Evolutionary conservation across 441 rosid species (phyloP).

Genomic region (Gossypium davidsonii): DNA sequence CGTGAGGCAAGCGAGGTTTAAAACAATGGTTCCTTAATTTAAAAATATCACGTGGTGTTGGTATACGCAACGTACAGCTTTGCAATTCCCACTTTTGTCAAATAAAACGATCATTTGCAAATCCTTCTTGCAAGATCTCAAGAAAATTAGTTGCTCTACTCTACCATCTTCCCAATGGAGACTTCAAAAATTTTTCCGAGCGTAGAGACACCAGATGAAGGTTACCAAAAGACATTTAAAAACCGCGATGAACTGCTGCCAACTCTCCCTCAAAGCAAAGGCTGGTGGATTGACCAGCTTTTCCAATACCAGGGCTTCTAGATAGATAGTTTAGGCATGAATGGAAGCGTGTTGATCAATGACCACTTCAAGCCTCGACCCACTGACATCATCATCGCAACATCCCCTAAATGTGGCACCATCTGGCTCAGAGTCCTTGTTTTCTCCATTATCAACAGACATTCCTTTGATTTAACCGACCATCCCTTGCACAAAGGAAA

Average conservation of each 20-base stretch:
- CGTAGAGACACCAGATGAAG: neutral
- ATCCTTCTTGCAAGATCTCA: neutral
- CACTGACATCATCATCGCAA: slow-evolving; percentile 38
- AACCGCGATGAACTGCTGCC: neutral
- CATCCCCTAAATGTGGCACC: slow-evolving; percentile 58
- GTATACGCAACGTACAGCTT: too few relatives aligned
- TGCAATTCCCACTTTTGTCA: too few relatives aligned
- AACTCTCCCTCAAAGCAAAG: slow-evolving; percentile 28
- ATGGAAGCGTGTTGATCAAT: slow-evolving; percentile 31
- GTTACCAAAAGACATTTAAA: neutral
- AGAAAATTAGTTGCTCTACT: neutral
- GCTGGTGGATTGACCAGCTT: neutral
- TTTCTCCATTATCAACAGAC: too few relatives aligned
- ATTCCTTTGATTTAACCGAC: too few relatives aligned
- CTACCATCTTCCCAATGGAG: neutral
- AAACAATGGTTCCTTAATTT: too few relatives aligned
- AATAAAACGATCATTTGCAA: neutral
- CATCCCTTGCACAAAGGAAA: too few relatives aligned
- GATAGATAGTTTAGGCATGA: slow-evolving; percentile 35
- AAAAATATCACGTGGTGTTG: too few relatives aligned
- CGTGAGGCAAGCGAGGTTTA: too few relatives aligned
- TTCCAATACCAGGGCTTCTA: slow-evolving; percentile 17
- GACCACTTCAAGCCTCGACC: slow-evolving; percentile 37
- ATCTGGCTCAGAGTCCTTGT: too few relatives aligned
- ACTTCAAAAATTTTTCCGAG: neutral